phyloP scores from a whole-genome alignment of 108 stramenopile genomes.

The Skeletonema menzelii region DNA sequence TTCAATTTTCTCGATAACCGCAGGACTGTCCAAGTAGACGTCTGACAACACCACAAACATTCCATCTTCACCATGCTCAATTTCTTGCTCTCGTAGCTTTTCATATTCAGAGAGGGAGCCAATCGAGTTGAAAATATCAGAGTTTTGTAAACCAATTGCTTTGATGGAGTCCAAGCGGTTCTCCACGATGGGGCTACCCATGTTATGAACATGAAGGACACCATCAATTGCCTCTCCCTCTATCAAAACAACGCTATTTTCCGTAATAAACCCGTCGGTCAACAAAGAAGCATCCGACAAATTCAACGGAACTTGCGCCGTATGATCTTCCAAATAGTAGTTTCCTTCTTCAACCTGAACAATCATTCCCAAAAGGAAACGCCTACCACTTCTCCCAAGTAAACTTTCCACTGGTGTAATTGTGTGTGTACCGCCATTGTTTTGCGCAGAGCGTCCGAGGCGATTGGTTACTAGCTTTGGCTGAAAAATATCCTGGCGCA shows the following conservation, averaged over 20 bases:
- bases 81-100: constrained; percentile 58
- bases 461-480: constrained; percentile 52
- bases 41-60: constrained; percentile 89
- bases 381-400: constrained; percentile 54
- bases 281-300: constrained; percentile 53
- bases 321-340: constrained; percentile 81
- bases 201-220: constrained; percentile 61
- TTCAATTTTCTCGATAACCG: constrained; percentile 77
- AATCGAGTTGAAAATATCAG: constrained; percentile 67
- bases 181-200: constrained; percentile 83
- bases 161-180: constrained; percentile 56
- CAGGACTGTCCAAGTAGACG: constrained; percentile 88
- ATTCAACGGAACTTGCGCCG: constrained; percentile 67
- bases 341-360: constrained; percentile 64
- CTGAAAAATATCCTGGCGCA: constrained; percentile 66
- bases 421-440: constrained; percentile 12
- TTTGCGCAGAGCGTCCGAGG: constrained; percentile 11
- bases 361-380: constrained; percentile 56
- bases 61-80: constrained; percentile 53
- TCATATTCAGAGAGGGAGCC: constrained; percentile 59
- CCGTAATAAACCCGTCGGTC: constrained; percentile 79
- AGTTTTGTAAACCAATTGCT: constrained; percentile 64
- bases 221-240: constrained; percentile 88
- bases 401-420: constrained; percentile 64
- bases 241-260: constrained; percentile 87